These are phyloP conservation scores for Diplodia sapinea DNA, from an alignment of 2,329 filamentous ascomycete species.

Conservation along the genomic window DNA sequence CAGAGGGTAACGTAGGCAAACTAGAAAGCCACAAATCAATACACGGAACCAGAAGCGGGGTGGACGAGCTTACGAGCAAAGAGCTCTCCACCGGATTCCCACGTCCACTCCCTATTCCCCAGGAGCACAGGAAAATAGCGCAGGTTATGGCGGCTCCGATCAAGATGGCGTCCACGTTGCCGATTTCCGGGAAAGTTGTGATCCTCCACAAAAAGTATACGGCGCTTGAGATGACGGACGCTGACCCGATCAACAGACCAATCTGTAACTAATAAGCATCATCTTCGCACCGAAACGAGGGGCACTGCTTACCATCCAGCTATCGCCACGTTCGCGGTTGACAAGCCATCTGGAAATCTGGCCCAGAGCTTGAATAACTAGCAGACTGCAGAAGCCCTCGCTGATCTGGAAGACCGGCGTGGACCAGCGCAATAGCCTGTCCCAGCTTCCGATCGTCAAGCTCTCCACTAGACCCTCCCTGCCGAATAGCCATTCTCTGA, in stretches of 20 bases:
- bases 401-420: constrained; percentile 92
- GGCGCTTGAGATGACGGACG: constrained; percentile 89
- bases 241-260: constrained; percentile 82
- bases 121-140: constrained; percentile 88
- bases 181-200: constrained; percentile 89
- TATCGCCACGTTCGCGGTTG: constrained; percentile 90
- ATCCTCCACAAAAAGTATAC: constrained; percentile 97
- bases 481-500: constrained; percentile 89
- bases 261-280: constrained; percentile 67
- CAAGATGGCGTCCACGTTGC: constrained; percentile 87
- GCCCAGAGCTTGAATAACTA: constrained; percentile 93
- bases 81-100: constrained; percentile 96
- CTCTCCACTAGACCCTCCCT: constrained; percentile 80
- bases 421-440: constrained; percentile 84
- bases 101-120: constrained; percentile 90
- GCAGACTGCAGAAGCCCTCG: constrained; percentile 93
- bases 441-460: constrained; percentile 83
- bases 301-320: constrained; percentile 79
- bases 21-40: constrained; percentile 38
- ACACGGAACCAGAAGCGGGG: not conserved
- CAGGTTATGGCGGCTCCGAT: constrained; percentile 94
- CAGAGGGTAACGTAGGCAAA: constrained; percentile 99
- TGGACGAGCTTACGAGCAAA: constrained; percentile 61
- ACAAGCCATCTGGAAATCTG: constrained; percentile 96
- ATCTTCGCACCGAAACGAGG: not conserved